Base-by-base conservation (phyloP, 495 filamentous ascomycete species). In the Tuber aestivum region DNA sequence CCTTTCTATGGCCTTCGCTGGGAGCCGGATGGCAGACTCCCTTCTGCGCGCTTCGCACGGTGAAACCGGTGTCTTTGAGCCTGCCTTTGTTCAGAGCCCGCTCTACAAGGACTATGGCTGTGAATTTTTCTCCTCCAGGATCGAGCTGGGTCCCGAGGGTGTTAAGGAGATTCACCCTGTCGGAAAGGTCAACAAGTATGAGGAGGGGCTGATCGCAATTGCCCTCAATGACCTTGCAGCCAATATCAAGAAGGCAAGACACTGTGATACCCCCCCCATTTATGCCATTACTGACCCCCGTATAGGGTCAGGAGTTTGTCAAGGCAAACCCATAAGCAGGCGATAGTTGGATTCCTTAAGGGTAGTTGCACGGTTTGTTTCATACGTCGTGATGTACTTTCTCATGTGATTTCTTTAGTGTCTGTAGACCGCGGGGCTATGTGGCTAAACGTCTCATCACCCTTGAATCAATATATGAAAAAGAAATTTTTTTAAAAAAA, bases 1-100 rank as follows among this genome's bases (percentile, higher is more conserved):
- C 76, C 92, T 99, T 77, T 97, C 94, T 85, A 99, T 99, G 95
- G 95, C 95, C 81, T 95, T 96, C 89, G 95, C 95, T 82, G 95
- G 95, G 89, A 94, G 94, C 79, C 93, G 95, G 84, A 97, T 99
- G 89, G 94, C 95, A 80, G 94, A 97, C 88, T 91, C 91, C 82
- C 87, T 99, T 77, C 92, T 99, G 84, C 94, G 93, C 85, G 95
- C 96, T 81, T 87, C 93, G 38, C 90, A 97, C 85, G 95, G 96
- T 78, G 89, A 97, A 89, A 97, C 95, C 90, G 93, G 93, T 83
- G 92, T 99, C 76, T 85, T 95, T 76, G 95, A 99, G 90, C 95
- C 95, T 76, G 94, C 94, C 75, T 99, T 97, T 84, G 94, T 99
- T 82, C 94, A 99, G 85, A 93, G 90, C 86, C 94, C 95, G 72